These are phyloP conservation scores for Solanum hybrid DNA, from an alignment of 305 asterid genomes.

Conservation along the genomic window DNA sequence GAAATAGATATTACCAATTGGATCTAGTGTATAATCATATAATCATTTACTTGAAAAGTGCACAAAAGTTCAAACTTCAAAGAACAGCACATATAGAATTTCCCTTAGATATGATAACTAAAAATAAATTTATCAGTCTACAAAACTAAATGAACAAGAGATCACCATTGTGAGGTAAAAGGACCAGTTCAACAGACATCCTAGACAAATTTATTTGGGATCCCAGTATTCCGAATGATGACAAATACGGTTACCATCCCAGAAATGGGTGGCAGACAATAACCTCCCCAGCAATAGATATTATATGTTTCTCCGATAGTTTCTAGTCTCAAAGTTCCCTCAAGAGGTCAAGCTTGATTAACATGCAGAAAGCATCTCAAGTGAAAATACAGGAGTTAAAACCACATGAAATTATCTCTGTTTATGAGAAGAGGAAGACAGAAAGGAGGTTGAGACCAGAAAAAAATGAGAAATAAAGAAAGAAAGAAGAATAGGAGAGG, in stretches of 20 bases:
- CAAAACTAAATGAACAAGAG: neutral
- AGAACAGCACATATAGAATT: neutral
- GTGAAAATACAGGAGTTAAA: neutral
- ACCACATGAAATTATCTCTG: neutral
- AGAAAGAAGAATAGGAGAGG: neutral
- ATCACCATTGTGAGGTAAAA: neutral
- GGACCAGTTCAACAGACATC: neutral
- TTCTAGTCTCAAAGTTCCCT: neutral
- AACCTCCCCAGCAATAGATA: neutral
- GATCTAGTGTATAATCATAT: neutral
- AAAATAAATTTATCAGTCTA: neutral
- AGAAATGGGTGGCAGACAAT: neutral
- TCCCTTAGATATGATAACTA: neutral
- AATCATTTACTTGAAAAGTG: neutral
- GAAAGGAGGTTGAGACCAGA: neutral
- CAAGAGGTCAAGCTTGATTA: neutral
- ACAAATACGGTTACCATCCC: neutral
- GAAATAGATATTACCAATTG: neutral
- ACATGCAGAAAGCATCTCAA: neutral
- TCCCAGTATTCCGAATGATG: neutral
- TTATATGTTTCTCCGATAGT: neutral
- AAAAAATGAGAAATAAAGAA: neutral
- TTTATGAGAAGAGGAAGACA: neutral
- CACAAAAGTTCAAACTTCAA: neutral
- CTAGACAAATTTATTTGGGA: neutral